Base-by-base conservation (phyloP, 352 stramenopile genomes). In the Phytophthora boehmeriae region DNA sequence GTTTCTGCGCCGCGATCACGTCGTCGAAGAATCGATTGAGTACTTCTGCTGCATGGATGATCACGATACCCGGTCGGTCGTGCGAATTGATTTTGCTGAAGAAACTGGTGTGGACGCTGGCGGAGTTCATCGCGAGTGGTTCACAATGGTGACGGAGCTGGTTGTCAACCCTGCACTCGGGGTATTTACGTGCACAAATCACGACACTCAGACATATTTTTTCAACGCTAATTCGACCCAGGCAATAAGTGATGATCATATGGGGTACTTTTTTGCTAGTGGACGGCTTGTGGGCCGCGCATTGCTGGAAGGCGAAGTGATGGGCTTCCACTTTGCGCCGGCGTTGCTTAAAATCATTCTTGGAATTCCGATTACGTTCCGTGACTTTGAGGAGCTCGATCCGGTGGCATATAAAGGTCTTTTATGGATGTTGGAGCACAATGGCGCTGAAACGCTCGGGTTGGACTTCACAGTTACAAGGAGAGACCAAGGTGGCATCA, bases 301-400 rank as follows among this genome's bases (percentile, higher is more conserved):
- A 1, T 52, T 88, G 19, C 53, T 89, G 14, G 97, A 99, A 59
- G 82, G 90, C 42, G 90, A 98, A 61, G 68, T 98, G 5, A 81
- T 98, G 2, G 73, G 78, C 23, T 93, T 95, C 28, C 97, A 98
- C 54, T 89, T 99, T 59, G 89, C 58, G 22, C 61, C 67, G 5
- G 68, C 66, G 10, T 47, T 86, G 57, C 54, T 86, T 30, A 83
- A 88, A 54, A 73, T 83, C 51, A 77, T 83, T 3, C 51, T 85
- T 8, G 75, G 75, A 0, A 48, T 78, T 1, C 73, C 65, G 10
- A 54, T 88, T 17, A 73, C 47, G 6, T 81, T 81, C 41, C 49
- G 41, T 13, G 78, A 88, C 41, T 54, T 84, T 25, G 76, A 75
- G 20, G 64, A 63, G 17, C 61, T 83, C 13, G 78, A 89, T 17